Conservation (phyloP, 129 eudicot genomes). For the Cynara cardunculus region DNA sequence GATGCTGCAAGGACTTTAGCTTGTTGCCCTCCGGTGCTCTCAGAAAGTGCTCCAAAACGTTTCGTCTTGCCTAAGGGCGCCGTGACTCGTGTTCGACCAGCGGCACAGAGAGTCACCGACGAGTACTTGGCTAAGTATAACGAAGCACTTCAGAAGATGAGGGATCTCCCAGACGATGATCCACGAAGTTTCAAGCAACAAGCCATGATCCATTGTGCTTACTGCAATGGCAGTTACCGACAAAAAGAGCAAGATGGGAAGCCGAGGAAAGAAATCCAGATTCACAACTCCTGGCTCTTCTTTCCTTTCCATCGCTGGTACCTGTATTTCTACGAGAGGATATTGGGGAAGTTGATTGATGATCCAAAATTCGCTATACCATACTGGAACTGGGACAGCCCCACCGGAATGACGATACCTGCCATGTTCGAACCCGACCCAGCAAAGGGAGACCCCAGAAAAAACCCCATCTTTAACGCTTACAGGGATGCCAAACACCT, state of each 20-base stretch:
- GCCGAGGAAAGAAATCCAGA: conserved; percentile 20
- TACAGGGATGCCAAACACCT: not conserved
- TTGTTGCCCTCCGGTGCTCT: conserved; percentile 17
- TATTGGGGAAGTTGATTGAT: conserved; percentile 27
- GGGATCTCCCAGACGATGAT: conserved; percentile 26
- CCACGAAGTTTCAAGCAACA: conserved; percentile 42
- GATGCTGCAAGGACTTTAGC: not conserved
- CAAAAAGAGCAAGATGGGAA: conserved; percentile 5
- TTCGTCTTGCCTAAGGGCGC: not conserved
- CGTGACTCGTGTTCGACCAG: conserved; percentile 4
- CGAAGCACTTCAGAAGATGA: conserved; percentile 23
- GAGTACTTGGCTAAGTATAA: conserved; percentile 6
- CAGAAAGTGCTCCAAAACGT: not conserved
- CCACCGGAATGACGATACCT: conserved; percentile 18
- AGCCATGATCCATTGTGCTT: conserved; percentile 45
- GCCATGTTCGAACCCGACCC: not conserved
- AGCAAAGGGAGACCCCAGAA: not conserved
- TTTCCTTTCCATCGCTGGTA: conserved; percentile 35
- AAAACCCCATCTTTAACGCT: not conserved
- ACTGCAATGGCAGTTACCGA: conserved; percentile 29
- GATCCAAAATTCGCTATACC: conserved; percentile 29
- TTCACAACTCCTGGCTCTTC: conserved; percentile 35
- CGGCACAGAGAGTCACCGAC: conserved; percentile 3
- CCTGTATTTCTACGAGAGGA: conserved; percentile 30
- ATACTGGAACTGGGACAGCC: conserved; percentile 27